These are phyloP conservation scores for Sporisorium scitamineum DNA, from an alignment of 1,284 basidiomycete genomes.

Conservation along the genomic window DNA sequence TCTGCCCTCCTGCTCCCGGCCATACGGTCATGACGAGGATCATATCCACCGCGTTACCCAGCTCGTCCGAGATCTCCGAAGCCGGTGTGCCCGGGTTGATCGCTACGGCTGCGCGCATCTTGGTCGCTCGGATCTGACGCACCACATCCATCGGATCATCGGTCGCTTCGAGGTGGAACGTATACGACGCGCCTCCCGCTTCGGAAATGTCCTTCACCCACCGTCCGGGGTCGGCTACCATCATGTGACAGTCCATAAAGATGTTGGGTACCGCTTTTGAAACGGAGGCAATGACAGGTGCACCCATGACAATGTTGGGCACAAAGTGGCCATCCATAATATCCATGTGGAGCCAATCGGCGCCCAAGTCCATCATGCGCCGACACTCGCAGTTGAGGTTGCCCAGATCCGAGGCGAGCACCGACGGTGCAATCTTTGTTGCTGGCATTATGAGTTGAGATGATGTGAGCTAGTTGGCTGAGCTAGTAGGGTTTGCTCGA, in stretches of 20 bases:
- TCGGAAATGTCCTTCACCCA: constrained; percentile 97
- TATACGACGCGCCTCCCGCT: constrained; percentile 93
- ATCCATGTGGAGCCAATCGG: constrained; percentile 69
- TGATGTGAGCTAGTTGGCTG: neutral
- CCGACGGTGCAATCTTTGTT: constrained; percentile 66
- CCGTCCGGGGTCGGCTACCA: constrained; percentile 94
- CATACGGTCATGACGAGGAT: constrained; percentile 69
- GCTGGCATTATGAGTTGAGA: constrained; percentile 58
- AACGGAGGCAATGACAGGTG: constrained; percentile 89
- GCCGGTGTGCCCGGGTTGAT: constrained; percentile 69
- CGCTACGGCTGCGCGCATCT: constrained; percentile 67
- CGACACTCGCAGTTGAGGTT: constrained; percentile 67
- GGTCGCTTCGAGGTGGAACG: constrained; percentile 92
- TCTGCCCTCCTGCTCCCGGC: constrained; percentile 82
- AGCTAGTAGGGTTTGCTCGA: neutral
- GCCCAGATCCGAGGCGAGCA: constrained; percentile 68
- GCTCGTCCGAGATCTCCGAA: constrained; percentile 64
- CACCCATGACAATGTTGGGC: constrained; percentile 82
- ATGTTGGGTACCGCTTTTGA: constrained; percentile 89
- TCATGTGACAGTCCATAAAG: constrained; percentile 99
- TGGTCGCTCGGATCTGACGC: constrained; percentile 63
- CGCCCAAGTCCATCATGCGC: constrained; percentile 67
- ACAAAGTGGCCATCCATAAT: constrained; percentile 84
- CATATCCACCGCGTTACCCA: constrained; percentile 67
- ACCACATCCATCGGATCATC: constrained; percentile 68